Base-by-base conservation (phyloP, 164 flowering plant genomes). In the Magnolia sinica region DNA sequence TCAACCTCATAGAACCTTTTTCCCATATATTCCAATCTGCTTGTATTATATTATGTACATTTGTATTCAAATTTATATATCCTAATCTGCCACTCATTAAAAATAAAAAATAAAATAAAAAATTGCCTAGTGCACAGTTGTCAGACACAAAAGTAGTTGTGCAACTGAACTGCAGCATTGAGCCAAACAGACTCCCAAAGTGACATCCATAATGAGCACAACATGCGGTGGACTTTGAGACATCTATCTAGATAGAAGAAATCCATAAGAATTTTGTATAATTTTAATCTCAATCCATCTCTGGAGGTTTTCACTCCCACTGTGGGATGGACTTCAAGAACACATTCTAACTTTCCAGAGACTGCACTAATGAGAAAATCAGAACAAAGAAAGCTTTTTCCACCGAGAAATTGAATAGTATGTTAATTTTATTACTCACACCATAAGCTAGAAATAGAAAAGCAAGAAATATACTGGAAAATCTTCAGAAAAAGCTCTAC, bases 351-450 rank as follows among this genome's bases (percentile, higher is more conserved):
- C 50, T 68, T 66, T 75, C 20, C 64, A 75, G 20, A 29, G 64
- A 14, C 65, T 10, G 51, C 64, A 13, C 59, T 51, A 13, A 11
- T 0, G 16, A 75, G 71, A 13, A 75, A 50, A 63, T 67, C 20
- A 68, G 61, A 16, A 50, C 49, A 75, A 75, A 20, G 45, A 49
- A 75, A 58, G 69, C 71, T 29, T 37, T 31, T 24, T 37, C 49
- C 7, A 69, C 7, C 0, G 13, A 37, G 45, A 69, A 4, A 37
- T 37, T 37, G 45, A 29, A 18, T 31, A 29, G 16, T 22, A 7
- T 16, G 13, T 22, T 23, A 66, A 11, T 14, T 66, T 27, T 9
- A 9, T 66, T 19, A 22, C 14, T 9, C 16, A 37, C 19, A n/a
- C 10, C 19, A 69, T 37, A 29, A 69, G 50, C 71, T 31, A 27